phyloP scores from a whole-genome alignment of 1,284 basidiomycete species.

The Fomitopsis betulina region DNA sequence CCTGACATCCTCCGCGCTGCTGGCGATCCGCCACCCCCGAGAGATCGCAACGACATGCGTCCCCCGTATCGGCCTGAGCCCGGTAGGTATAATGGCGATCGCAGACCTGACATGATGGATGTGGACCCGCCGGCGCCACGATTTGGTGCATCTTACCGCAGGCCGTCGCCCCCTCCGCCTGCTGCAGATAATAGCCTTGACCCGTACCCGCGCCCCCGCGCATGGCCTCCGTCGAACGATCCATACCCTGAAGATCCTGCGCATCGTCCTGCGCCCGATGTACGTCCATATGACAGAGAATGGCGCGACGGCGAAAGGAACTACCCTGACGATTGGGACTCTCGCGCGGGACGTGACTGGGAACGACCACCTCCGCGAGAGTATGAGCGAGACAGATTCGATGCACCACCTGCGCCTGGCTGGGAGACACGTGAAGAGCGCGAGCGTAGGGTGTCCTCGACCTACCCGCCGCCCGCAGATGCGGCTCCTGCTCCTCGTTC shows the following conservation, averaged over 20 bases:
- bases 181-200: constrained; percentile 7
- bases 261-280: constrained; percentile 12
- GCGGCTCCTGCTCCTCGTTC: constrained; percentile 15
- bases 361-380: constrained; percentile 17
- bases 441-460: constrained; percentile 20
- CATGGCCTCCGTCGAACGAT: constrained; percentile 22
- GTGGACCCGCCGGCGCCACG: constrained; percentile 18
- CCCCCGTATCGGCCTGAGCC: constrained; percentile 15
- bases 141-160: constrained; percentile 18
- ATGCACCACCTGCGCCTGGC: constrained; percentile 19
- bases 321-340: constrained; percentile 19
- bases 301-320: constrained; percentile 22
- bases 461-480: constrained; percentile 13
- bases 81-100: constrained; percentile 19
- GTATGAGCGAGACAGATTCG: constrained; percentile 20
- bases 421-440: constrained; percentile 31
- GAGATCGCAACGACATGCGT: constrained; percentile 14
- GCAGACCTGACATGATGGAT: constrained; percentile 22
- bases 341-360: constrained; percentile 15
- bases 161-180: constrained; percentile 13
- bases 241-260: constrained; percentile 14
- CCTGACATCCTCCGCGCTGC: constrained; percentile 18
- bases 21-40: constrained; percentile 8
- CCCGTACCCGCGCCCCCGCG: constrained; percentile 16
- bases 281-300: constrained; percentile 19